Evolutionary conservation across 306 rosid genomes (phyloP), one percentile per base, ranked within the genome.

Genomic region (Prunus fruticosa): DNA sequence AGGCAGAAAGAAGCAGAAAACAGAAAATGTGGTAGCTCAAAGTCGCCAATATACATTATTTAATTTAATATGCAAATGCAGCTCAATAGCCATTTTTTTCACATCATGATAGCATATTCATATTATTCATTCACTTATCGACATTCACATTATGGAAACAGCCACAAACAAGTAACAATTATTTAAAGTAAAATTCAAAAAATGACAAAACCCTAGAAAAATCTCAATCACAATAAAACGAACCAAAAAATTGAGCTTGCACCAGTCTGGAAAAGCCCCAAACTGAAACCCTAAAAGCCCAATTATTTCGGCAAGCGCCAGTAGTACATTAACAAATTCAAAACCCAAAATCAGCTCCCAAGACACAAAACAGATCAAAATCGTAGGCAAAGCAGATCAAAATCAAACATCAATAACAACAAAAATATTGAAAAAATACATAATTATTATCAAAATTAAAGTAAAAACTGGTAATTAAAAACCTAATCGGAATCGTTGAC

Each of bases 401-500:
- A 86, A 56, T 64, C 69, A 72, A 70, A 77, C 27, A 70, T 20
- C 77, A 57, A 25, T 10, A 80, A 51, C 63, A 23, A 69, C 54
- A 25, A 41, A 16, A 2, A 30, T 13, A 72, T 79, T 69, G 51
- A n/a, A 38, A 73, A 47, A 4, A 11, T 20, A n/a, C 11, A 61
- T 4, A 60, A 34, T 8, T 53, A 54, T 77, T 10, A 25, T 8
- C 46, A 57, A 54, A 22, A 27, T 50, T 62, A 10, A 11, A 74
- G 20, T 57, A 22, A 57, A 73, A 81, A 67, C 22, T 69, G 23
- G 25, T 4, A 78, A 88, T 75, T 74, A 27, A 67, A 72, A 52
- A 75, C 87, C 78, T 65, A 69, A 84, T 62, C 63, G 47, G 67
- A 68, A 82, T 75, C 64, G 79, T 69, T 66, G 22, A 61, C 86